Evolutionary conservation across 108 stramenopile species (phyloP).

Genomic region (Stephanodiscus minutulus): DNA sequence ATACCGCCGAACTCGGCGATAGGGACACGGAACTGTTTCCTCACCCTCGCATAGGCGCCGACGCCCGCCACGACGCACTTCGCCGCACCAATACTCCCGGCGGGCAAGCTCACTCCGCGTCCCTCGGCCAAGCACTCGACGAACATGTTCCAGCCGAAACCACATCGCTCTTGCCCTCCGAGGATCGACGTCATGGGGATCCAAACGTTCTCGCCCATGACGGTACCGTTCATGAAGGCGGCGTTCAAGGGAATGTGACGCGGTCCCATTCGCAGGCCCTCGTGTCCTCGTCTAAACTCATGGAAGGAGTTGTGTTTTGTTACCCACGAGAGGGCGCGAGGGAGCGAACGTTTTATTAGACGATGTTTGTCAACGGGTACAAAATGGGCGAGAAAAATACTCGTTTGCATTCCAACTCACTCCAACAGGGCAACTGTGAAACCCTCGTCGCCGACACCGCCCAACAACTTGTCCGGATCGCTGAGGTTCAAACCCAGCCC

Average conservation of each 20-base stretch:
- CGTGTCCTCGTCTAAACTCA: constrained; percentile 77
- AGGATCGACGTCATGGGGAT: constrained; percentile 96
- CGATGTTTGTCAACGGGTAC: not conserved
- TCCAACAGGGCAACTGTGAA: constrained; percentile 95
- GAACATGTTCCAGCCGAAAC: constrained; percentile 99
- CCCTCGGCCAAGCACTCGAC: constrained; percentile 99
- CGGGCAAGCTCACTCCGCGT: constrained; percentile 94
- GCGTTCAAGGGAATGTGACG: constrained; percentile 92
- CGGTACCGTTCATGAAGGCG: constrained; percentile 98
- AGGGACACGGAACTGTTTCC: constrained; percentile 98
- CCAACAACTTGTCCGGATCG: constrained; percentile 93
- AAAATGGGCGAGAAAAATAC: not conserved
- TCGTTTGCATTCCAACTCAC: constrained; percentile 44
- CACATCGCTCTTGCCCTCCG: constrained; percentile 95
- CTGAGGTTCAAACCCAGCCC: constrained; percentile 92
- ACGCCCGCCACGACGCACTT: constrained; percentile 85
- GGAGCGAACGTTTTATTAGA: not conserved
- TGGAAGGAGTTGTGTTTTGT: not conserved
- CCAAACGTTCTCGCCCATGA: constrained; percentile 98
- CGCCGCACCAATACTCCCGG: constrained; percentile 91
- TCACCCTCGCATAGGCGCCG: constrained; percentile 93
- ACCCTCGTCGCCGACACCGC: constrained; percentile 90
- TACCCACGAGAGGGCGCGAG: not conserved
- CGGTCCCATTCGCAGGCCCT: constrained; percentile 91
- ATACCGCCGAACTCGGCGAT: constrained; percentile 99